Conservation (phyloP, 257 asterid genomes). For the Rauvolfia tetraphylla region DNA sequence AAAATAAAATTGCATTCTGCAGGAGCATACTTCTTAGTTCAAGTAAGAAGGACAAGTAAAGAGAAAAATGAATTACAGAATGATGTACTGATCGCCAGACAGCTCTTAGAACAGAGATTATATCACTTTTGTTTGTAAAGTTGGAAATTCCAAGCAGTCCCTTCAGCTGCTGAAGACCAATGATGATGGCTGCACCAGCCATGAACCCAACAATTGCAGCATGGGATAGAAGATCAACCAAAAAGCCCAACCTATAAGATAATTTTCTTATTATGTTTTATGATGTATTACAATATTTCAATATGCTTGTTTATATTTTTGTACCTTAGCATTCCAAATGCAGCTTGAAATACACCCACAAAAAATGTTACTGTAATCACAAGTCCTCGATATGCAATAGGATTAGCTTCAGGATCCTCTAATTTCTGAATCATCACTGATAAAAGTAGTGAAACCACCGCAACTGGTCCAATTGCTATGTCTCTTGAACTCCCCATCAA, state of each 20-base stretch:
- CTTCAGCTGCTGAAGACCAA: slow-evolving; percentile 46
- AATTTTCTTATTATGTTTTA: neutral
- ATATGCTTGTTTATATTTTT: neutral
- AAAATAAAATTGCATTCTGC: neutral
- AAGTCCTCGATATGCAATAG: slow-evolving; percentile 48
- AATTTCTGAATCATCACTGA: slow-evolving; percentile 32
- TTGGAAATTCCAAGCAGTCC: slow-evolving; percentile 35
- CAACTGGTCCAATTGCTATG: slow-evolving; percentile 46
- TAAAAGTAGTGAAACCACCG: slow-evolving; percentile 41
- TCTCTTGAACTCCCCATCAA: slow-evolving; percentile 44
- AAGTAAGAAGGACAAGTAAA: neutral
- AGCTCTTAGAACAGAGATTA: slow-evolving; percentile 34
- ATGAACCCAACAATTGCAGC: slow-evolving; percentile 51
- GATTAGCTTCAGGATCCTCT: slow-evolving; percentile 35
- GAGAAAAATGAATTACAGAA: slow-evolving; percentile 16
- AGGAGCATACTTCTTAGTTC: neutral
- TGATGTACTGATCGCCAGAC: slow-evolving; percentile 26
- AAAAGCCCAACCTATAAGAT: slow-evolving; percentile 35
- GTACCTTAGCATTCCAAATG: slow-evolving; percentile 64
- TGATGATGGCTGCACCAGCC: slow-evolving; percentile 51
- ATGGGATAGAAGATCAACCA: slow-evolving; percentile 45
- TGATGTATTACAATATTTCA: neutral
- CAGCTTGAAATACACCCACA: slow-evolving; percentile 58
- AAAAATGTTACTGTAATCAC: slow-evolving; percentile 69
- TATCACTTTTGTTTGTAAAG: slow-evolving; percentile 37